Evolutionary conservation across 2,329 filamentous ascomycete genomes (phyloP), one percentile per base, ranked within the genome.

Genomic region (Botrytis cinerea): DNA sequence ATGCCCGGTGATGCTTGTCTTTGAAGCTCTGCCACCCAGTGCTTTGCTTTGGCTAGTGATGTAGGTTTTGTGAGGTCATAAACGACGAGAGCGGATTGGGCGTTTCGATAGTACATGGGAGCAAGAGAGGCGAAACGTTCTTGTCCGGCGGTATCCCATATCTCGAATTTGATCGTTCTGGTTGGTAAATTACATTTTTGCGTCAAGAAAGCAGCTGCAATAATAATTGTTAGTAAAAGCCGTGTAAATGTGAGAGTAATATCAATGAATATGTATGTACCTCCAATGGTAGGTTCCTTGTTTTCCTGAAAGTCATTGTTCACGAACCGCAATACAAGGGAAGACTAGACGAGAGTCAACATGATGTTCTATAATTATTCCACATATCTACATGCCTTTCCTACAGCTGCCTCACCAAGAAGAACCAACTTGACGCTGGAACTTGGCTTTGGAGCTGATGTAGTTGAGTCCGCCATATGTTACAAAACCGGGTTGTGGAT

Each of bases 221-320:
- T 68, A 10, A 48, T 6, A 28, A 57, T 12, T 32, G 43, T 70
- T 64, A 73, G 72, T 54, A 48, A n/a, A 48, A 25, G 20, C 1
- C 32, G 28, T 63, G 46, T 59, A 32, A 38, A 32, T 25, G 22
- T 62, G 35, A 16, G n/a, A 59, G 59, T 14, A 46, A 16, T 7
- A 35, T 25, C 60, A 70, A 70, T 57, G 40, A 62, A 43, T 54
- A 63, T 64, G 16, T 59, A 54, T 88, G 77, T 88, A 97, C 94
- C 94, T 87, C 96, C 96, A 84, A 99, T 99, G 77, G 96, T 99
- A 75, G 96, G 96, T 84, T 99, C 96, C 87, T 98, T 98, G 85
- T 98, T 98, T 85, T 98, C 96, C 86, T 99, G 96, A 81, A 99
- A 99, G 84, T 98, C 95, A 85, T 99, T 96, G 88, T 98, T 98